These are phyloP conservation scores for Linderniella brevidens DNA, from an alignment of 257 asterid species.

Conservation along the genomic window DNA sequence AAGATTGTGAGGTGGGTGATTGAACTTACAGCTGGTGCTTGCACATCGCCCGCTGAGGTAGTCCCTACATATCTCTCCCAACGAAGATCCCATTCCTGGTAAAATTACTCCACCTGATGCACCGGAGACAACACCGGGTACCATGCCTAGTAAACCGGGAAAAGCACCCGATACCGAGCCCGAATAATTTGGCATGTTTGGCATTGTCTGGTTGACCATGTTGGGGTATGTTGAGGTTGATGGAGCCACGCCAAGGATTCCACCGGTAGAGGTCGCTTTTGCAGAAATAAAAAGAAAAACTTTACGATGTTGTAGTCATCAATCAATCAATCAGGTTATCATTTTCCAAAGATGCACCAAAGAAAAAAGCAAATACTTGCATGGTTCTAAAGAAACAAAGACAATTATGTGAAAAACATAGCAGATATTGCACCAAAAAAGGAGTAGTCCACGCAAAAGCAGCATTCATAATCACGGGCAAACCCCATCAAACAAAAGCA, in stretches of 20 bases:
- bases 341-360: no score
- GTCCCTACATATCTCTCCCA: constrained; percentile 91
- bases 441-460: no score
- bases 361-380: no score
- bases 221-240: constrained; percentile 45
- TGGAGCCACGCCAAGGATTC: constrained; percentile 74
- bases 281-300: not conserved
- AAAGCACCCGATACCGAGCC: constrained; percentile 89
- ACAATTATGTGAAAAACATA: no score
- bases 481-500: no score
- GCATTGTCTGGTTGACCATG: constrained; percentile 91
- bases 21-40: constrained; percentile 60
- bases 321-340: not conserved
- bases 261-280: constrained; percentile 65
- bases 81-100: constrained; percentile 82
- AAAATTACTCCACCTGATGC: constrained; percentile 85
- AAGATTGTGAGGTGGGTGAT: constrained; percentile 81
- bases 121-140: constrained; percentile 83
- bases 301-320: not conserved
- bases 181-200: constrained; percentile 94
- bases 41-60: constrained; percentile 79
- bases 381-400: no score
- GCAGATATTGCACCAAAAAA: no score
- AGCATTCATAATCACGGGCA: no score
- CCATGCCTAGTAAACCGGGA: constrained; percentile 93